A percentile compares a stretch with the other conserved stretches of the same genome.
These are phyloP conservation scores for Mycena indigotica DNA, from an alignment of 768 basidiomycete genomes.

Conservation along the genomic window DNA sequence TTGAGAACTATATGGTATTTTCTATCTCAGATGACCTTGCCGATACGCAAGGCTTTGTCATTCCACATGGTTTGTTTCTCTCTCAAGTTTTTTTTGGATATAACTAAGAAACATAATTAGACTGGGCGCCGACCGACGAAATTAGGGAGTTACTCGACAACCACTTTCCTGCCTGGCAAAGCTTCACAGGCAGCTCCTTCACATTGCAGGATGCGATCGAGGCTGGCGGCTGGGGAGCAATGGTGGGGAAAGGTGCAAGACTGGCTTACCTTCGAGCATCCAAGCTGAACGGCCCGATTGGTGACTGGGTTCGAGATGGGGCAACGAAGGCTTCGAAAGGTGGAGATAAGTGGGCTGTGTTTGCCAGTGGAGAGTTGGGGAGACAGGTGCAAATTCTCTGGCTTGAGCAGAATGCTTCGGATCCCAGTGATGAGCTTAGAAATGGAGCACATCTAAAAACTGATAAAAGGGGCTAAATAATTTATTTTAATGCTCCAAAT, in stretches of 20 bases:
- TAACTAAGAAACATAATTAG: neutral
- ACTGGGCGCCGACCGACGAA: neutral
- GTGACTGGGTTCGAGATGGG: neutral
- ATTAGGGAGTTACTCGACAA: neutral
- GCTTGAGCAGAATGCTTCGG: too few species aligned
- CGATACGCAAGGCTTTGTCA: neutral
- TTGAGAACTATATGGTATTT: neutral
- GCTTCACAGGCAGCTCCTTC: neutral
- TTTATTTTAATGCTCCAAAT: too few species aligned
- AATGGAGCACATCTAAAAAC: too few species aligned
- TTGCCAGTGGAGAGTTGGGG: too few species aligned
- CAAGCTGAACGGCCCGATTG: neutral
- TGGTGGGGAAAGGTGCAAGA: neutral
- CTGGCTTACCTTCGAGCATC: neutral
- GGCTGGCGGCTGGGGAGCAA: neutral
- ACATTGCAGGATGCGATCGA: neutral
- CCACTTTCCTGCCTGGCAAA: neutral
- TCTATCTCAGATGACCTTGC: neutral
- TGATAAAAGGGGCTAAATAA: too few species aligned
- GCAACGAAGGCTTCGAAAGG: too few species aligned
- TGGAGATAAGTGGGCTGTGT: too few species aligned
- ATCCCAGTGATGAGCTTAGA: too few species aligned
- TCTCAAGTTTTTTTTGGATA: neutral
- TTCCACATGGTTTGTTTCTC: neutral
- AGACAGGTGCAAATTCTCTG: too few species aligned